Evolutionary conservation across 306 rosid species (phyloP).

Genomic region (Lathyrus oleraceus): DNA sequence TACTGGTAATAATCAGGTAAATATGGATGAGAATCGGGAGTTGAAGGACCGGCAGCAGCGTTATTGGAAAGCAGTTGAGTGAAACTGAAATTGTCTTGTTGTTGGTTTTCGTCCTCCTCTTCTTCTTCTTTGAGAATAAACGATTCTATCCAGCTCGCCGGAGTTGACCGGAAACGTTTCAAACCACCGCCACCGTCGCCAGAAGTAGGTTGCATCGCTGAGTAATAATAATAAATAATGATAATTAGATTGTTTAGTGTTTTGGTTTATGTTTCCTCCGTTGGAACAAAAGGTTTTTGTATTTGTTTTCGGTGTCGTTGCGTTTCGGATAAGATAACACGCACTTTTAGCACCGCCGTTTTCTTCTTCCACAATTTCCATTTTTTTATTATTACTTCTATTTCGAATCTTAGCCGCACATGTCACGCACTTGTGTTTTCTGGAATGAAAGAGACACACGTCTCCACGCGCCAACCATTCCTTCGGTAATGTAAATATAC

Average conservation of each 20-base stretch:
- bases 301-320: background rate
- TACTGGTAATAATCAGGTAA: slow-evolving; percentile 30
- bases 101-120: slow-evolving; percentile 47
- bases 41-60: background rate
- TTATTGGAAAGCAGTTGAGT: slow-evolving; percentile 62
- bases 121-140: slow-evolving; percentile 68
- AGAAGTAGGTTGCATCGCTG: slow-evolving; percentile 63
- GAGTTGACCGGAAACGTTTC: slow-evolving; percentile 70
- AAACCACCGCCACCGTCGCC: slow-evolving; percentile 39
- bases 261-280: background rate
- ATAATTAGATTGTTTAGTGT: background rate
- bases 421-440: background rate
- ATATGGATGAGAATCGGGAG: slow-evolving; percentile 37
- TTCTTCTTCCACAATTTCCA: slow-evolving; percentile 12
- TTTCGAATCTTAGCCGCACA: background rate
- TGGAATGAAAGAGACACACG: background rate
- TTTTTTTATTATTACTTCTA: background rate
- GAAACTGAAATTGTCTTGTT: slow-evolving; percentile 46
- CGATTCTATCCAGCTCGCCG: slow-evolving; percentile 82
- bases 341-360: slow-evolving; percentile 20
- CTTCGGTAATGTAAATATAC: too few relatives aligned
- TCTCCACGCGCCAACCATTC: background rate
- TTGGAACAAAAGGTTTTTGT: background rate
- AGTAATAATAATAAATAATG: background rate
- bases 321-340: slow-evolving; percentile 7